Percentiles rank a stretch among this genome's conserved stretches.
phyloP scores from a whole-genome alignment of 1,139 yeast genomes.

The Komagataea norvegica region DNA sequence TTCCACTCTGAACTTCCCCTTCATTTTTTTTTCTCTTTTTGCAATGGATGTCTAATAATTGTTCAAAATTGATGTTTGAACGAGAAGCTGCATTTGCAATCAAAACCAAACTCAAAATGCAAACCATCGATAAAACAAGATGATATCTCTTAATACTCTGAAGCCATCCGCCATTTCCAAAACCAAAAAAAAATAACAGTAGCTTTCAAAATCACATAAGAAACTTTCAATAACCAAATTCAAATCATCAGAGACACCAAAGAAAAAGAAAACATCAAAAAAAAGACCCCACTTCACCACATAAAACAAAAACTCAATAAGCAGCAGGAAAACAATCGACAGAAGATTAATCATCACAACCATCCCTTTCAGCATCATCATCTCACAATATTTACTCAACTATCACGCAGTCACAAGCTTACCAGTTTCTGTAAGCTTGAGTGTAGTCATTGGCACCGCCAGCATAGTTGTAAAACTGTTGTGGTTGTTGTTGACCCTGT shows the following conservation, averaged over 20 bases:
- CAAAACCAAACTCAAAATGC: too few species aligned
- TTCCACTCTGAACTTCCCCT: neutral
- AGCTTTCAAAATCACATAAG: neutral
- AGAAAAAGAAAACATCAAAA: neutral
- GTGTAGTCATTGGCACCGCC: conserved; percentile 5
- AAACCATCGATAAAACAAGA: too few species aligned
- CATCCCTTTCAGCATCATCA: neutral
- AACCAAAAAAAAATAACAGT: too few species aligned
- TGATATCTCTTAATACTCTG: too few species aligned
- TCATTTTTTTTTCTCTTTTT: too few species aligned
- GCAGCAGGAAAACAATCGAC: neutral
- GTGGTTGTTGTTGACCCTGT: conserved; percentile 8
- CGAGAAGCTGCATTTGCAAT: too few species aligned
- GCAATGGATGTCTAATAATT: too few species aligned
- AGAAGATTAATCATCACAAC: neutral
- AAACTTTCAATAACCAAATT: neutral
- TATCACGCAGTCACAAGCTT: neutral
- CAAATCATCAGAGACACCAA: neutral
- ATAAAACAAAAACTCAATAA: neutral
- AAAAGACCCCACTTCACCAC: neutral
- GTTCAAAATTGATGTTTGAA: too few species aligned
- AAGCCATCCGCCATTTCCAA: too few species aligned
- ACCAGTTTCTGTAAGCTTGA: conserved; percentile 5
- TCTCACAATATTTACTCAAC: neutral
- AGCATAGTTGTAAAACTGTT: conserved; percentile 41